phyloP scores from a whole-genome alignment of 2,329 filamentous ascomycete species.

The Blastomyces silverae region DNA sequence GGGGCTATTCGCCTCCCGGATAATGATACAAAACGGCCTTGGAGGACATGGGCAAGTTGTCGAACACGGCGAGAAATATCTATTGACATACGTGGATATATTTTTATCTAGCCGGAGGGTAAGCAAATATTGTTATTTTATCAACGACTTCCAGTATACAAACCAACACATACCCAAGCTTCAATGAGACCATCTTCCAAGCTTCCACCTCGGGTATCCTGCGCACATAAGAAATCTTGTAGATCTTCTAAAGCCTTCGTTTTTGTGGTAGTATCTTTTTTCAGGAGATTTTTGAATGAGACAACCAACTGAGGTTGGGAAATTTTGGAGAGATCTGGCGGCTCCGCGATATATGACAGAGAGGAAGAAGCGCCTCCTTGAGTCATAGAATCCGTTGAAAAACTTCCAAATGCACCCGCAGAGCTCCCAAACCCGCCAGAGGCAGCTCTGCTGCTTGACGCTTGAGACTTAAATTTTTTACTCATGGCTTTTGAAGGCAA shows the following conservation, averaged over 20 bases:
- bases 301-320: slow-evolving; percentile 77
- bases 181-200: slow-evolving; percentile 77
- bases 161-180: slow-evolving; percentile 63
- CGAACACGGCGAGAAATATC: slow-evolving; percentile 82
- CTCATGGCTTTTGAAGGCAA: slow-evolving; percentile 42
- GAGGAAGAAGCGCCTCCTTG: slow-evolving; percentile 48
- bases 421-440: slow-evolving; percentile 40
- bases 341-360: slow-evolving; percentile 81
- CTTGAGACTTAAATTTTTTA: slow-evolving; percentile 58
- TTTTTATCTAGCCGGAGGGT: slow-evolving; percentile 55
- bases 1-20: slow-evolving; percentile 76
- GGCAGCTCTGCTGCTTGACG: slow-evolving; percentile 56
- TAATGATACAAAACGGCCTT: slow-evolving; percentile 54
- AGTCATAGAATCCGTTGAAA: slow-evolving; percentile 32
- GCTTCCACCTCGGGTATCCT: slow-evolving; percentile 51
- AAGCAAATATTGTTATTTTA: slow-evolving; percentile 35
- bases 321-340: slow-evolving; percentile 69
- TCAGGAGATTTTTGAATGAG: slow-evolving; percentile 84
- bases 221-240: slow-evolving; percentile 55
- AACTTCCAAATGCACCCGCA: slow-evolving; percentile 40
- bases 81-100: slow-evolving; percentile 85
- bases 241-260: slow-evolving; percentile 85
- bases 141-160: slow-evolving; percentile 25
- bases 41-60: slow-evolving; percentile 72
- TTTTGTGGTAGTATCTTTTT: slow-evolving; percentile 90